These are phyloP conservation scores for Symbiodinium natans DNA, from an alignment of 73 alveolate genomes.

Conservation along the genomic window DNA sequence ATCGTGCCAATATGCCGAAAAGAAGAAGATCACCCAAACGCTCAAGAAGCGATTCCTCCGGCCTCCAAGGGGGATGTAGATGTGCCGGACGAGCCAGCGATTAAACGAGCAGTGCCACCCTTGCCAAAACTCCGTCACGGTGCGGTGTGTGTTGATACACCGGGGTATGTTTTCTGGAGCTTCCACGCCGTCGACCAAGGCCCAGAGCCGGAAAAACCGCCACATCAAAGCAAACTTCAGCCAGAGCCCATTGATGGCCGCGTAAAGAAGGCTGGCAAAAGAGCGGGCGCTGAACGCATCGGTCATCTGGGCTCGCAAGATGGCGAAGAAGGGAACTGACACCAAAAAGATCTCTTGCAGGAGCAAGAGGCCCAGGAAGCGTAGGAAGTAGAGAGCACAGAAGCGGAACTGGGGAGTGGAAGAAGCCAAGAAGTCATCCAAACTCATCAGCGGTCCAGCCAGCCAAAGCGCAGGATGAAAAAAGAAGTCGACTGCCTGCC, in stretches of 20 bases:
- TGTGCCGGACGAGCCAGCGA: slow-evolving; percentile 97
- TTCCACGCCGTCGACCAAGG: slow-evolving; percentile 96
- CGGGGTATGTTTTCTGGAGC: slow-evolving; percentile 97
- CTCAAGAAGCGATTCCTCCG: slow-evolving; percentile 95
- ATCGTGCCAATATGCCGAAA: slow-evolving; percentile 98
- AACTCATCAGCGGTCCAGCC: not conserved
- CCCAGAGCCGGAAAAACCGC: slow-evolving; percentile 97
- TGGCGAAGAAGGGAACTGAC: not conserved
- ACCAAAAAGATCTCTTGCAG: not conserved
- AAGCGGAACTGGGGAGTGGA: not conserved
- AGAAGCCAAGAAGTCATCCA: not conserved
- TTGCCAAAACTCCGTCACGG: slow-evolving; percentile 97
- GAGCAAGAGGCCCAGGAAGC: not conserved
- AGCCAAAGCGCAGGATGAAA: slow-evolving; percentile 12
- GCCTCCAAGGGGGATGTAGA: slow-evolving; percentile 98
- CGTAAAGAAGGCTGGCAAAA: not conserved
- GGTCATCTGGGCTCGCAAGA: not conserved
- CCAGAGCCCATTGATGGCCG: slow-evolving; percentile 86
- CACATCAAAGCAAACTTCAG: slow-evolving; percentile 96
- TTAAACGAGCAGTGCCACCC: slow-evolving; percentile 98
- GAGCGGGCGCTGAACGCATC: not conserved
- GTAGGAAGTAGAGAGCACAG: not conserved
- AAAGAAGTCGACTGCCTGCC: not conserved
- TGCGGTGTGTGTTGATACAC: slow-evolving; percentile 87
- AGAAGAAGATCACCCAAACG: slow-evolving; percentile 97